These are phyloP conservation scores for Euptelea pleiosperma DNA, from an alignment of 164 flowering plant genomes.

Conservation along the genomic window DNA sequence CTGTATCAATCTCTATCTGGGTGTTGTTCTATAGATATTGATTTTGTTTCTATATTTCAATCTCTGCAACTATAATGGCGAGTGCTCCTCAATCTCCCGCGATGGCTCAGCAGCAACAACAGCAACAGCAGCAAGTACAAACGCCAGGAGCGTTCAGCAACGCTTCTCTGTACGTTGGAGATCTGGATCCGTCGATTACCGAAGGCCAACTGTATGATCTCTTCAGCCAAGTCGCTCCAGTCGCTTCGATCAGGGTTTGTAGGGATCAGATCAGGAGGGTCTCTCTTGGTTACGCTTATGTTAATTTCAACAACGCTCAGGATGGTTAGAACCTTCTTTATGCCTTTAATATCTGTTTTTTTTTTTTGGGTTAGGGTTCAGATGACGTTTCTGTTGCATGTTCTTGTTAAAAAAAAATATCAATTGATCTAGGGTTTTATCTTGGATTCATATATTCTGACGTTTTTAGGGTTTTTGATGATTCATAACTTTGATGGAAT, in stretches of 20 bases:
- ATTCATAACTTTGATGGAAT: too few relatives aligned
- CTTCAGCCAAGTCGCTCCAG: constrained; percentile 48
- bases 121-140: constrained; percentile 4
- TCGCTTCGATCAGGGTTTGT: constrained; percentile 62
- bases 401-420: too few relatives aligned
- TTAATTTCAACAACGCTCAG: constrained; percentile 46
- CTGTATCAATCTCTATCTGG: too few relatives aligned
- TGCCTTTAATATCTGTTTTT: neutral
- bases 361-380: too few relatives aligned
- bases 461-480: neutral
- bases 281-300: constrained; percentile 71
- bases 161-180: constrained; percentile 68
- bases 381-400: too few relatives aligned
- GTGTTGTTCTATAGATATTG: too few relatives aligned
- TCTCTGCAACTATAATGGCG: constrained; percentile 15
- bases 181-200: constrained; percentile 49
- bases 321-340: constrained; percentile 37
- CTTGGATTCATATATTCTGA: too few relatives aligned
- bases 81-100: constrained; percentile 5
- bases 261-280: constrained; percentile 46
- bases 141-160: constrained; percentile 27
- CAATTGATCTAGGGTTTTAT: too few relatives aligned
- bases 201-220: constrained; percentile 54
- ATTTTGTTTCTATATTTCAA: too few relatives aligned
- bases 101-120: constrained; percentile 3